Evolutionary conservation across 805 yeast species (phyloP), one percentile per base, ranked within the genome.

Genomic region (Kuraishia molischiana): DNA sequence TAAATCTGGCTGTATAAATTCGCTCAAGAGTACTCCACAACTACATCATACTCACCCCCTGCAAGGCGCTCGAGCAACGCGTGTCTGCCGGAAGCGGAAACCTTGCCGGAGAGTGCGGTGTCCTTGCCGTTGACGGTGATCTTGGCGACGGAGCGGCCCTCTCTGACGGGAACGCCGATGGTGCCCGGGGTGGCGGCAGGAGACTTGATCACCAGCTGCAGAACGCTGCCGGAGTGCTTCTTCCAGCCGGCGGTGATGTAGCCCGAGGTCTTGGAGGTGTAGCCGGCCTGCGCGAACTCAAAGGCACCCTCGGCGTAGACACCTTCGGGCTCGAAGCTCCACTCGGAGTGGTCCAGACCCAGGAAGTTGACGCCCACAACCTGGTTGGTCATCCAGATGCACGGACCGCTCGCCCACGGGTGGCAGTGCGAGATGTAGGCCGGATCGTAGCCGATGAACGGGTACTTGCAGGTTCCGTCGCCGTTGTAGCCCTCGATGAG

Each of bases 341-440:
- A 40, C 14, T 33, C 18, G 13, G 30, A 21, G 32, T 40, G 43
- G 21, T 37, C 38, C 10, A 8, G 8, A 8, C 34, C 21, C 14
- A 24, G 28, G 24, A 40, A 32, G 26, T 22, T 18, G 11, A 40
- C 30, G 5, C 43, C 43, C 11, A 40, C 40, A 24, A 40, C 37
- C 18, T 38, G 35, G 32, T 37, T 34, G 4, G 40, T 40, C 17
- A 40, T 21, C 35, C 33, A 34, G 5, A 33, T 34, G 4, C 40
- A 37, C n/a, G 43, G 43, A 8, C 43, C 43, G 17, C 35, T 32
- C 13, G 40, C 22, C 43, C 43, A 40, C 14, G 40, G 43, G 26
- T 40, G 43, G 10, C 38, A 36, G 29, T 37, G 40, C 14, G 43
- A 40, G 19, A 40, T 40, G 36, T 40, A 40, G 17, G 41, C 29